Conservation (phyloP, 441 rosid genomes). For the Erodium chrysanthum region DNA sequence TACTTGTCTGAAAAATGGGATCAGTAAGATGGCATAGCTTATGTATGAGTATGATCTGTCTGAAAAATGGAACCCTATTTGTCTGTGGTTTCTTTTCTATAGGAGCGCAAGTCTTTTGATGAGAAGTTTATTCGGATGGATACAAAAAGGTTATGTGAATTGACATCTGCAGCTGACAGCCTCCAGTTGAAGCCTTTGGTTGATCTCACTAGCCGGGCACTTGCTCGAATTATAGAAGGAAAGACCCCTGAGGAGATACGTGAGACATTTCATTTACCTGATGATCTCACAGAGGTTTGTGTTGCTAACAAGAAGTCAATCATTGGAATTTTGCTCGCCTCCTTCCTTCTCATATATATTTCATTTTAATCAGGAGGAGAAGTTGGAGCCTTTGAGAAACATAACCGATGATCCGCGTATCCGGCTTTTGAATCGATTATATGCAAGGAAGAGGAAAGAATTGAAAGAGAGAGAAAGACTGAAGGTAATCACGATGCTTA, state of each 20-base stretch:
- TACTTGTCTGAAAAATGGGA: background rate
- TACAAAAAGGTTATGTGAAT: constrained; percentile 45
- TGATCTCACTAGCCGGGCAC: constrained; percentile 57
- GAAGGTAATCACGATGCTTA: constrained; percentile 29
- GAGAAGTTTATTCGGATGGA: constrained; percentile 55
- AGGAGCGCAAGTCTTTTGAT: constrained; percentile 54
- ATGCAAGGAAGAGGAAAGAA: constrained; percentile 57
- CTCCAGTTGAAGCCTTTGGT: constrained; percentile 56
- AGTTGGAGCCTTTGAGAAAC: constrained; percentile 57
- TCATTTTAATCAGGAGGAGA: constrained; percentile 44
- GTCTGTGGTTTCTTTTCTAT: constrained; percentile 11
- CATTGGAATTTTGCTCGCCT: constrained; percentile 3
- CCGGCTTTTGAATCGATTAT: constrained; percentile 47
- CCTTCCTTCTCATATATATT: background rate
- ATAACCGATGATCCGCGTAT: constrained; percentile 53
- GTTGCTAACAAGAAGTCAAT: constrained; percentile 13
- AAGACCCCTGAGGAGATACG: constrained; percentile 66
- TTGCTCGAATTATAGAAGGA: constrained; percentile 57
- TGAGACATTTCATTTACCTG: constrained; percentile 58
- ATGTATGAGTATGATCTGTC: background rate
- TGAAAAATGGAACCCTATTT: background rate
- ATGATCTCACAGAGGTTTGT: constrained; percentile 58
- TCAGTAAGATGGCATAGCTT: constrained; percentile 5
- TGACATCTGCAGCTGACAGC: constrained; percentile 63
- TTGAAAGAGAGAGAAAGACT: constrained; percentile 43